phyloP scores from a whole-genome alignment of 1,284 basidiomycete species.

The Cryptococcus maquisensis region DNA sequence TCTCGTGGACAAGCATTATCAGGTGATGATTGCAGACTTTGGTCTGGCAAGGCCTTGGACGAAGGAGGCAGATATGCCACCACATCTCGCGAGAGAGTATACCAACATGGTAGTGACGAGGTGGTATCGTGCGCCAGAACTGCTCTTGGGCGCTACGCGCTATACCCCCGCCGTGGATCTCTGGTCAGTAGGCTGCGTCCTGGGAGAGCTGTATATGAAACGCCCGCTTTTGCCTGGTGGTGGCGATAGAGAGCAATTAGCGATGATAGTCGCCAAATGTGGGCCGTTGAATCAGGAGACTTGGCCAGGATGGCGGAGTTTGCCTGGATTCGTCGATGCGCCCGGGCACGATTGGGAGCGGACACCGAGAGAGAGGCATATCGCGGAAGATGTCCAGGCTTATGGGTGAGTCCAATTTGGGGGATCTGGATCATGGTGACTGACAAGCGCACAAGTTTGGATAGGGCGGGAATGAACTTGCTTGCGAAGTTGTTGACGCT shows the following conservation, averaged over 20 bases:
- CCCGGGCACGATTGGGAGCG: slow-evolving; percentile 38
- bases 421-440: too few relatives aligned
- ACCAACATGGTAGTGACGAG: slow-evolving; percentile 98
- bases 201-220: slow-evolving; percentile 91
- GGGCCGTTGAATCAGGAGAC: slow-evolving; percentile 71
- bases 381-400: slow-evolving; percentile 21
- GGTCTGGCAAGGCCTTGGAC: slow-evolving; percentile 78
- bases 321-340: slow-evolving; percentile 74
- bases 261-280: slow-evolving; percentile 83
- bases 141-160: slow-evolving; percentile 79
- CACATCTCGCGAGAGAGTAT: slow-evolving; percentile 59
- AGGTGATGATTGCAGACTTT: slow-evolving; percentile 89
- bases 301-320: slow-evolving; percentile 71
- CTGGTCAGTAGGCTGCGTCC: slow-evolving; percentile 97
- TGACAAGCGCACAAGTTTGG: slow-evolving; percentile 27
- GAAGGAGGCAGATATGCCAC: slow-evolving; percentile 45
- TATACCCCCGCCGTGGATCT: slow-evolving; percentile 95
- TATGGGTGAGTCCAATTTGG: slow-evolving; percentile 29
- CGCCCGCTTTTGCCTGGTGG: slow-evolving; percentile 83
- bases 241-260: slow-evolving; percentile 84
- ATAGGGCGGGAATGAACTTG: slow-evolving; percentile 43
- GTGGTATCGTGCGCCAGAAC: slow-evolving; percentile 96
- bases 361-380: slow-evolving; percentile 19
- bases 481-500: slow-evolving; percentile 52
- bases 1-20: slow-evolving; percentile 81